Evolutionary conservation across 208 protist species (phyloP), one percentile per base, ranked within the genome.

Genomic region (Plasmodiophora brassicae): DNA sequence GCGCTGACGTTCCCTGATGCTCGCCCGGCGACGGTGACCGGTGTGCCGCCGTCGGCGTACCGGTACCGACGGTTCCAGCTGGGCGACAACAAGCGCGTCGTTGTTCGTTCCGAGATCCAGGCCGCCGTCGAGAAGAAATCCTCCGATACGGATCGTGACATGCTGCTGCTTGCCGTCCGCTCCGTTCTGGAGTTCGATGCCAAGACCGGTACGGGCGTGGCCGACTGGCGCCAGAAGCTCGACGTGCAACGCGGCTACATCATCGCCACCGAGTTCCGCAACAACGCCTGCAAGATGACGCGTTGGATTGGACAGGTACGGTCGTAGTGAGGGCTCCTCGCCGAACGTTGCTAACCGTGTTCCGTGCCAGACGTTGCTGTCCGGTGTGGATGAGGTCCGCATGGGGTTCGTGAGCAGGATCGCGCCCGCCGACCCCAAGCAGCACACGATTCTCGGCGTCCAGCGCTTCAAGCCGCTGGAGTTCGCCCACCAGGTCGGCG

Each of bases 261-360:
- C 65, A 78, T 78, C n/a, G 65, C 65, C n/a, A 78, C 65, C 20
- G 65, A 78, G n/a, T 78, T 78, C 65, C 5, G 65, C 32, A 78
- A 78, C n/a, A 78, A 78, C n/a, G 65, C 65, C n/a, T 78, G 5
- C 65, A 78, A 78, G n/a, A 5, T 78, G 20, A 78, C 65, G 20
- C 65, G 65, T 5, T 78, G 65, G 65, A 78, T 78, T 32, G 65
- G 32, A 44, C 65, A 78, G 65, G 65, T 78, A 78, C 20, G 5
- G 20, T 25, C 25, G 32, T 32, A 32, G 41, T 32, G 5, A 36
- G 14, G 10, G 32, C 65, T 78, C n/a, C 41, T 44, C n/a, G 5
- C 65, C 41, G 65, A 78, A 32, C 41, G 32, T 78, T 32, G 5
- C 5, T 38, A 36, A 36, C 65, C n/a, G 65, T 14, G 5, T 5